These are phyloP conservation scores for Eimeria necatrix DNA, from an alignment of 169 alveolate species.

Conservation along the genomic window DNA sequence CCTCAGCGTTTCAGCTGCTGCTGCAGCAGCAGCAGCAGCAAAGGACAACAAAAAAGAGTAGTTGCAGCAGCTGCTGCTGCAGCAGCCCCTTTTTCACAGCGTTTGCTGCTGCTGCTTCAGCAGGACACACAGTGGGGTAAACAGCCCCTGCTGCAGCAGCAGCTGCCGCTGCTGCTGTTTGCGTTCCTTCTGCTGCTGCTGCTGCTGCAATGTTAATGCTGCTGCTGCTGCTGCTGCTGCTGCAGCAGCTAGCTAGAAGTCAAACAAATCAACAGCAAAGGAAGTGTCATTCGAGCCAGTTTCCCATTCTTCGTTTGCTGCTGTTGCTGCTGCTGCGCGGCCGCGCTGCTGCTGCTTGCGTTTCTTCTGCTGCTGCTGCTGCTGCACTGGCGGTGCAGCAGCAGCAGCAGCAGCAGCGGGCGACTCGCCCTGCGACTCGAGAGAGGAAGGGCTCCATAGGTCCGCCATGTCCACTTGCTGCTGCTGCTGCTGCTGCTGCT, in stretches of 20 bases:
- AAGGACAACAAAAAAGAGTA: too few relatives aligned
- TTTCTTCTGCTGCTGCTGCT: background rate
- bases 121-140: too few relatives aligned
- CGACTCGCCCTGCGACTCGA: slow-evolving; percentile 2
- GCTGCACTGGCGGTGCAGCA: too few relatives aligned
- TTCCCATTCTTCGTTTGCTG: background rate
- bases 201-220: background rate
- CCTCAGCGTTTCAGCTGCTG: background rate
- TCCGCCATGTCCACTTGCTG: background rate
- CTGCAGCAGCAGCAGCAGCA: background rate
- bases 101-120: too few relatives aligned
- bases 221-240: background rate
- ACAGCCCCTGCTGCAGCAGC: too few relatives aligned
- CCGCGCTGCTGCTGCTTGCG: background rate
- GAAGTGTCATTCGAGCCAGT: slow-evolving; percentile 18
- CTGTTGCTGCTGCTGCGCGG: background rate
- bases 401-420: background rate
- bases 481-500: slow-evolving; percentile 9
- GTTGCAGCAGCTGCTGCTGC: too few relatives aligned
- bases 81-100: too few relatives aligned
- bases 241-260: background rate
- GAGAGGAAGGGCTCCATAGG: slow-evolving; percentile 21
- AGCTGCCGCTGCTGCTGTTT: too few relatives aligned
- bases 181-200: too few relatives aligned
- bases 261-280: slow-evolving; percentile 22